phyloP scores from a whole-genome alignment of 164 flowering plant genomes.

The Taxillus chinensis region DNA sequence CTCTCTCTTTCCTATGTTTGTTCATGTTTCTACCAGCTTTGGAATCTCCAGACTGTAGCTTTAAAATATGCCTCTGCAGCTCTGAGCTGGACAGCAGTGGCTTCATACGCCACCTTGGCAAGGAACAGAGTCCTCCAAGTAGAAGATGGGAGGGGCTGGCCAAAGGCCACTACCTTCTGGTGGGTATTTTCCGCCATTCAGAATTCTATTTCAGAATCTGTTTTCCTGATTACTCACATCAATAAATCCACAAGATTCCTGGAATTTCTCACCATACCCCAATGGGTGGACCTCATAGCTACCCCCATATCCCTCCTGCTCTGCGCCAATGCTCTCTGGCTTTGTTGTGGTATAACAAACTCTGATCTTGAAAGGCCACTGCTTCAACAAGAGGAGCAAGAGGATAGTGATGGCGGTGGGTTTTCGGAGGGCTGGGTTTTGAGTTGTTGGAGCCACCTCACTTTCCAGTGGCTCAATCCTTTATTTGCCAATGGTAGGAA shows the following conservation, averaged over 20 bases:
- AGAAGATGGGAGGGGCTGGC: constrained; percentile 34
- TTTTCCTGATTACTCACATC: constrained; percentile 15
- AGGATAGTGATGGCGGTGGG: constrained; percentile 36
- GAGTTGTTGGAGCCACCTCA: constrained; percentile 37
- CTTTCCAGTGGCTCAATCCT: constrained; percentile 70
- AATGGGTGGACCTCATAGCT: constrained; percentile 30
- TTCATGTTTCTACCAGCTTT: constrained; percentile 28
- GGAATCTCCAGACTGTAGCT: constrained; percentile 14
- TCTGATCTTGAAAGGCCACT: constrained; percentile 29
- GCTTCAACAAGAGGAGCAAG: constrained; percentile 16
- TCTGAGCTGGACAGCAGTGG: constrained; percentile 36
- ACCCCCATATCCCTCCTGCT: constrained; percentile 36
- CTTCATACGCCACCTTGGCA: constrained; percentile 22
- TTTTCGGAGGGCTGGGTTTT: constrained; percentile 1
- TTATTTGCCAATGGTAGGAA: constrained; percentile 40
- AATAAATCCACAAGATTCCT: constrained; percentile 13
- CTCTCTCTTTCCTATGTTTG: constrained; percentile 29
- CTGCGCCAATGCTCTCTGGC: constrained; percentile 26
- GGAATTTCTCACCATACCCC: constrained; percentile 18
- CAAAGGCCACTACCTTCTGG: constrained; percentile 43
- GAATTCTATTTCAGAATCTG: constrained; percentile 15
- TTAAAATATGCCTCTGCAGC: constrained; percentile 14
- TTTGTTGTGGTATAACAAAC: neutral
- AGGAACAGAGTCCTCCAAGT: constrained; percentile 8
- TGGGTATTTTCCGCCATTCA: constrained; percentile 36